Percentiles rank a stretch among this genome's conserved stretches.
These are phyloP conservation scores for Clarireedia monteithiana DNA, from an alignment of 2,329 filamentous ascomycete species.

Conservation along the genomic window DNA sequence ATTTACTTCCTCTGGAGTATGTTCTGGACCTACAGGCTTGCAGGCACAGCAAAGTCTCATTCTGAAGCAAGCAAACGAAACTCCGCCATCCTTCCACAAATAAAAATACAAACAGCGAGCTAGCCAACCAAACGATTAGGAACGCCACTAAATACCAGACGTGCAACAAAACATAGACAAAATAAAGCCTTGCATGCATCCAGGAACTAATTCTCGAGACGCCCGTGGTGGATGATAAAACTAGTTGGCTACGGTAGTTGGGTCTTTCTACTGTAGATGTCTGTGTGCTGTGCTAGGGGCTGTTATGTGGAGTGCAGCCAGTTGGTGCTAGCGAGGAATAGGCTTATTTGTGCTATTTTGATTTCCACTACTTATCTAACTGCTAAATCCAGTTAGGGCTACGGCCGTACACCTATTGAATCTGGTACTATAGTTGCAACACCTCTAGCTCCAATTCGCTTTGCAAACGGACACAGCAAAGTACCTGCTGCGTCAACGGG, in stretches of 20 bases:
- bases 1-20: too few species aligned
- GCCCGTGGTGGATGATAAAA: neutral
- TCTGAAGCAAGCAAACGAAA: neutral
- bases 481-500: too few species aligned
- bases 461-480: too few species aligned
- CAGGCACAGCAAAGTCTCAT: neutral
- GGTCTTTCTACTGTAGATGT: neutral
- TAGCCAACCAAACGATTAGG: neutral
- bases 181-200: neutral
- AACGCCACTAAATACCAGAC: constrained; percentile 1
- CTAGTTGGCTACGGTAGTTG: neutral
- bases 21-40: too few species aligned
- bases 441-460: too few species aligned
- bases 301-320: too few species aligned
- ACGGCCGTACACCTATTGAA: too few species aligned
- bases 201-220: neutral
- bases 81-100: neutral
- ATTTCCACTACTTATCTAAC: too few species aligned
- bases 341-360: too few species aligned
- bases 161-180: neutral
- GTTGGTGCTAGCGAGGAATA: too few species aligned
- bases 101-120: neutral
- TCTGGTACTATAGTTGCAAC: too few species aligned
- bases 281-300: neutral
- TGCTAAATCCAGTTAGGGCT: too few species aligned